phyloP scores from a whole-genome alignment of 2,329 filamentous ascomycete species.

The Aureobasidium sp. region DNA sequence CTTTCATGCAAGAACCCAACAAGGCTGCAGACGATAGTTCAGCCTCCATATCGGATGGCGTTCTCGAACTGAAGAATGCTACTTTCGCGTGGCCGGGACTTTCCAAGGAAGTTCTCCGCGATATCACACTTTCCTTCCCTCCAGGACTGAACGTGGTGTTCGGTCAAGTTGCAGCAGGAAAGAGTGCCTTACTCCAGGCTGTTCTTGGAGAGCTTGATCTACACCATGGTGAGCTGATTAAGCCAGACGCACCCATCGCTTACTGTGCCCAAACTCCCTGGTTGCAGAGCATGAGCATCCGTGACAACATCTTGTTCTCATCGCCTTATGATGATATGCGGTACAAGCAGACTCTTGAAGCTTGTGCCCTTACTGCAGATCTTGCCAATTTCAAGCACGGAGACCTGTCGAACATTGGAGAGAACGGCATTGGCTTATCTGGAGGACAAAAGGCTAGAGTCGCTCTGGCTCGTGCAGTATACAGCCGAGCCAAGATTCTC shows the following conservation, averaged over 20 bases:
- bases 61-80: constrained; percentile 49
- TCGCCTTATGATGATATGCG: constrained; percentile 58
- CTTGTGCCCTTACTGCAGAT: constrained; percentile 53
- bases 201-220: constrained; percentile 52
- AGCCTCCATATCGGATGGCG: constrained; percentile 22
- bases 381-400: constrained; percentile 55
- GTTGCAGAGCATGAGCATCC: constrained; percentile 61
- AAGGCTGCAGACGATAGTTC: constrained; percentile 39
- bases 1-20: constrained; percentile 79
- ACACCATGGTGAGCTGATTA: constrained; percentile 40
- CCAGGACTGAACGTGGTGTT: constrained; percentile 50
- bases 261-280: constrained; percentile 60
- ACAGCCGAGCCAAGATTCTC: constrained; percentile 36
- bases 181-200: constrained; percentile 52
- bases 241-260: constrained; percentile 48
- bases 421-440: constrained; percentile 39
- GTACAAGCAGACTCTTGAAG: constrained; percentile 61
- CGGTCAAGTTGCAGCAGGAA: constrained; percentile 57
- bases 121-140: constrained; percentile 47
- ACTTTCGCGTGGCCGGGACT: constrained; percentile 75
- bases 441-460: constrained; percentile 40
- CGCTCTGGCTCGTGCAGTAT: constrained; percentile 39
- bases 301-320: constrained; percentile 59
- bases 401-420: constrained; percentile 45
- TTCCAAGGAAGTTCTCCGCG: constrained; percentile 43